A percentile compares a stretch with the other conserved stretches of the same genome.
phyloP scores from a whole-genome alignment of 2,329 filamentous ascomycete species.

The Colletotrichum salicis region DNA sequence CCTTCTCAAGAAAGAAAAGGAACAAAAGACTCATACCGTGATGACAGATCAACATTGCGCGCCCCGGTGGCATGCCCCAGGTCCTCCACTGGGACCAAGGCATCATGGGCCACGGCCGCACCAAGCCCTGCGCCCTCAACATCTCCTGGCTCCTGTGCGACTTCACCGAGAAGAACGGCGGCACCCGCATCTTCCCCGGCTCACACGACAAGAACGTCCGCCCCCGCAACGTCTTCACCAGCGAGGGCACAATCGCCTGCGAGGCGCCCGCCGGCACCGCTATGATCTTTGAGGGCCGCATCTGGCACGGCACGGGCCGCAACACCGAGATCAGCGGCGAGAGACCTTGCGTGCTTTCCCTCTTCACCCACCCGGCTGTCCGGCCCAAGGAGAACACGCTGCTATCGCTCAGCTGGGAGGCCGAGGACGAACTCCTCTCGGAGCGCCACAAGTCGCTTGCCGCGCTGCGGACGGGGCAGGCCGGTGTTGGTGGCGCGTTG shows the following conservation, averaged over 20 bases:
- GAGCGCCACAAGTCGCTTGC: background rate
- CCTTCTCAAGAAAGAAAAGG: background rate
- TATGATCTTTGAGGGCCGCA: background rate
- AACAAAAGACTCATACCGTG: background rate
- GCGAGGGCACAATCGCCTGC: conserved; percentile 1
- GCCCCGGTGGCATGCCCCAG: conserved; percentile 13
- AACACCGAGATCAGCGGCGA: background rate
- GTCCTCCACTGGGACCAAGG: conserved; percentile 23
- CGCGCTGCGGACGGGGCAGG: background rate
- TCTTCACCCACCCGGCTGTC: conserved; percentile 8
- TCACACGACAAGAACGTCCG: conserved; percentile 5
- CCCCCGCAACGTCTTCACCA: background rate
- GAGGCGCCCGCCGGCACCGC: background rate
- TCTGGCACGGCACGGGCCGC: background rate
- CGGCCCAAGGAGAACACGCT: background rate
- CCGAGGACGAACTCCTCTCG: background rate
- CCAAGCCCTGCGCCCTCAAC: conserved; percentile 12
- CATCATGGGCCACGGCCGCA: conserved; percentile 20
- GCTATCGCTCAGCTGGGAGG: background rate
- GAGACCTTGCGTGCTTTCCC: background rate
- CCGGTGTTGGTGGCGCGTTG: background rate
- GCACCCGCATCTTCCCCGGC: conserved; percentile 3
- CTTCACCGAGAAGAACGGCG: background rate
- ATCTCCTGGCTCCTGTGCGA: conserved; percentile 22
- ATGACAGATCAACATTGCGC: conserved; percentile 9